Evolutionary conservation across 2,329 filamentous ascomycete genomes (phyloP).

Genomic region (Ceratocystis albifundus): DNA sequence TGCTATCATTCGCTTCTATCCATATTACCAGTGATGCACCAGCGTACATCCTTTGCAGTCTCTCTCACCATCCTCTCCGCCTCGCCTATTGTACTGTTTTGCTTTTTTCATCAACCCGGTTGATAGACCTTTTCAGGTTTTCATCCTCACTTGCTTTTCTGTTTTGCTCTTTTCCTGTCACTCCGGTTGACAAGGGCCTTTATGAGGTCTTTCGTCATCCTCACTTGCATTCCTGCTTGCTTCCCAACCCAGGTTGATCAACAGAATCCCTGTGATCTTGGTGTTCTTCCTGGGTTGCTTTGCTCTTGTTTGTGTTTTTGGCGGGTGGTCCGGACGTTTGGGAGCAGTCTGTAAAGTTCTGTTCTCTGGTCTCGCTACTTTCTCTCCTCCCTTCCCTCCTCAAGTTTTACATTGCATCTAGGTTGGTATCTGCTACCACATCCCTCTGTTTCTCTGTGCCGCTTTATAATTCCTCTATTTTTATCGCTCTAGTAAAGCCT

Average conservation of each 20-base stretch:
- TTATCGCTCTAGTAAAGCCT: not conserved
- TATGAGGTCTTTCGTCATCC: slow-evolving; percentile 7
- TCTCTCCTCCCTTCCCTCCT: slow-evolving; percentile 5
- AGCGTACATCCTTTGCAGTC: not conserved
- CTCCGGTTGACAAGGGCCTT: slow-evolving; percentile 15
- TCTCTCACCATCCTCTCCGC: not conserved
- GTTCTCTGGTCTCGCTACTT: not conserved
- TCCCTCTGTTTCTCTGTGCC: not conserved
- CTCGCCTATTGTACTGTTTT: slow-evolving; percentile 7
- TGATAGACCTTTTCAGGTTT: not conserved
- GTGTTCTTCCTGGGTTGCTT: slow-evolving; percentile 12
- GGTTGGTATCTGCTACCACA: not conserved
- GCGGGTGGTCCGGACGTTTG: not conserved
- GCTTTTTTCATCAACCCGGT: not conserved
- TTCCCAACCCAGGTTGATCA: not conserved
- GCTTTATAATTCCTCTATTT: not conserved
- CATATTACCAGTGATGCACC: not conserved
- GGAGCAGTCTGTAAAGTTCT: not conserved
- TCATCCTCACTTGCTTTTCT: slow-evolving; percentile 8
- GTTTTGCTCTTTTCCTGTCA: slow-evolving; percentile 12
- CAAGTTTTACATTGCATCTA: not conserved
- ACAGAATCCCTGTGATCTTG: not conserved
- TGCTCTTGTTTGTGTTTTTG: slow-evolving; percentile 5
- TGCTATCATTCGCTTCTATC: not conserved
- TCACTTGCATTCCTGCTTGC: slow-evolving; percentile 12